Base-by-base conservation (phyloP, 179 eudicot genomes). In the Drosera spatulata region DNA sequence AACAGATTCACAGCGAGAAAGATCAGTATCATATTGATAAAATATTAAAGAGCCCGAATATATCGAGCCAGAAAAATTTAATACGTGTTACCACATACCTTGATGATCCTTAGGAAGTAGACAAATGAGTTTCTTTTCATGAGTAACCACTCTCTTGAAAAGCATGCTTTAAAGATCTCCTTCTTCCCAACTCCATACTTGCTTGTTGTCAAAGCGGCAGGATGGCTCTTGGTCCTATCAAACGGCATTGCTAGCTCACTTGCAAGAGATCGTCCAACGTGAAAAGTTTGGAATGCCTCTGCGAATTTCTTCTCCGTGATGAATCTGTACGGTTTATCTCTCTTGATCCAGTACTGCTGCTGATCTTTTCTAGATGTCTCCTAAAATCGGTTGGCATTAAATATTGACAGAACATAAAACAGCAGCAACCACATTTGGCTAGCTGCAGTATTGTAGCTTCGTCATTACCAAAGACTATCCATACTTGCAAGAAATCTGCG, bases 401-500 rank as follows among this genome's bases (percentile, higher is more conserved):
- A n/a, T n/a, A n/a, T n/a, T n/a, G n/a, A n/a, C n/a, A n/a, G n/a
- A n/a, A n/a, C n/a, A n/a, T n/a, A n/a, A n/a, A n/a, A n/a, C n/a
- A n/a, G n/a, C n/a, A n/a, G n/a, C n/a, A n/a, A n/a, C n/a, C n/a
- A n/a, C n/a, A n/a, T n/a, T n/a, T n/a, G n/a, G n/a, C n/a, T n/a
- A n/a, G n/a, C n/a, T n/a, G n/a, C n/a, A n/a, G n/a, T n/a, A n/a
- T n/a, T n/a, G n/a, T n/a, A n/a, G n/a, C n/a, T n/a, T n/a, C n/a
- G n/a, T n/a, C n/a, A n/a, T n/a, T n/a, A n/a, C n/a, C n/a, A n/a
- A n/a, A n/a, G n/a, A n/a, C n/a, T n/a, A n/a, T n/a, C n/a, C n/a
- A n/a, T 65, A 73, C 73, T 61, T 73, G 77, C 61, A 73, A 53
- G 58, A 68, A 73, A 49, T 73, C 77, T 40, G 70, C 77, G 2